A percentile compares a stretch with the other conserved stretches of the same genome.
Conservation (phyloP, 352 stramenopile genomes). For the Globisporangium emineosum region DNA sequence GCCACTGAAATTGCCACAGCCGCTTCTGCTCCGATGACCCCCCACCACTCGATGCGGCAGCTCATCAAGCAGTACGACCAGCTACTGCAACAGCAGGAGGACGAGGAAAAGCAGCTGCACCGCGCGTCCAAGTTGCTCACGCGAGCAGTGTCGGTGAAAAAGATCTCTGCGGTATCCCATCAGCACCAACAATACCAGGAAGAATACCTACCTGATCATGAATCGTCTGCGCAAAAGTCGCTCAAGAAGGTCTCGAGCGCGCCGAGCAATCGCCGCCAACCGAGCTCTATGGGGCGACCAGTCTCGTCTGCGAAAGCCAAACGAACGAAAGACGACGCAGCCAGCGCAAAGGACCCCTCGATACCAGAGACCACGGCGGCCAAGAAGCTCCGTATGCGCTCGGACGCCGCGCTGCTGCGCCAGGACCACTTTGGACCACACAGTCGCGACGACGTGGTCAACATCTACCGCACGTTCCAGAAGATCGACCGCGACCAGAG, state of each 20-base stretch:
- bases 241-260: conserved; percentile 18
- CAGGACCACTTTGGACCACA: conserved; percentile 66
- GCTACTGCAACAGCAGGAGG: conserved; percentile 29
- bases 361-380: conserved; percentile 10
- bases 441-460: conserved; percentile 63
- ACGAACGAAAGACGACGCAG: neutral
- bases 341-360: neutral
- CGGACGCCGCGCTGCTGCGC: conserved; percentile 54
- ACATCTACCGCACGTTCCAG: conserved; percentile 70
- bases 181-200: neutral
- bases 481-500: conserved; percentile 72
- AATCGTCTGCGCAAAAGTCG: neutral
- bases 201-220: neutral
- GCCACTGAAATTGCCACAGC: neutral
- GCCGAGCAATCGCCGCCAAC: conserved; percentile 4
- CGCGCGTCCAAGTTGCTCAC: conserved; percentile 21
- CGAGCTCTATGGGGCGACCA: neutral
- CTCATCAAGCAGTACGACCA: conserved; percentile 50
- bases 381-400: conserved; percentile 67
- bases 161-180: neutral
- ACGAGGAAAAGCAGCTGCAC: conserved; percentile 27
- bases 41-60: conserved; percentile 30
- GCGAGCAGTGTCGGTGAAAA: neutral
- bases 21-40: neutral
- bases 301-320: conserved; percentile 15